Evolutionary conservation across 2,329 filamentous ascomycete genomes (phyloP).

Genomic region (Ciborinia camelliae): DNA sequence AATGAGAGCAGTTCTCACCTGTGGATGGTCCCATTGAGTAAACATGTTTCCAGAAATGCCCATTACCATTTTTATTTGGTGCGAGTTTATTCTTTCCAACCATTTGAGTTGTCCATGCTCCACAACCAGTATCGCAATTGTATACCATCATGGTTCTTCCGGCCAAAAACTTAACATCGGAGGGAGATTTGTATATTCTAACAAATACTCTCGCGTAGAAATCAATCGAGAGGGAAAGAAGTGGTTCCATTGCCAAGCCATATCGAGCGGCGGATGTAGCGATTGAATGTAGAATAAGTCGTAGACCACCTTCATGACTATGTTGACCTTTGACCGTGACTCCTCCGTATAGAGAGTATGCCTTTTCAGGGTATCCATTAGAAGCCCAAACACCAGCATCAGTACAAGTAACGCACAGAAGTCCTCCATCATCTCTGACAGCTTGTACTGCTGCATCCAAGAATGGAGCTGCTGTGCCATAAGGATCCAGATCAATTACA

Average conservation of each 20-base stretch:
- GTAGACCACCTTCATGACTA: conserved; percentile 85
- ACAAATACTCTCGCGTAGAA: conserved; percentile 93
- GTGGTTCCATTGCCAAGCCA: conserved; percentile 82
- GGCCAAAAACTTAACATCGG: conserved; percentile 84
- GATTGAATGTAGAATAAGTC: conserved; percentile 79
- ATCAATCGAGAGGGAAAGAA: conserved; percentile 91
- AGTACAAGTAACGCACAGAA: conserved; percentile 94
- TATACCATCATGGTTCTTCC: conserved; percentile 93
- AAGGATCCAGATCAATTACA: conserved; percentile 94
- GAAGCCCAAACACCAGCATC: conserved; percentile 95
- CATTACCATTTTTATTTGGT: conserved; percentile 66
- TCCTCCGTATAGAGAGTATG: conserved; percentile 90
- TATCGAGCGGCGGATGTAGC: conserved; percentile 79
- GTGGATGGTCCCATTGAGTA: conserved; percentile 68
- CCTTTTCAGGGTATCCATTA: conserved; percentile 90
- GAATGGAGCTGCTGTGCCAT: conserved; percentile 89
- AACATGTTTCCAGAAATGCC: conserved; percentile 72
- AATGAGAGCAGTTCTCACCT: conserved; percentile 72
- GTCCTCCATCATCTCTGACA: conserved; percentile 76
- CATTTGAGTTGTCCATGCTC: conserved; percentile 83
- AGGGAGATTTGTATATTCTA: conserved; percentile 72
- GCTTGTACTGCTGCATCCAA: conserved; percentile 87
- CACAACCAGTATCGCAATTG: conserved; percentile 85
- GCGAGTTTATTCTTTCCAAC: conserved; percentile 66
- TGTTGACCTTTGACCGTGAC: conserved; percentile 78